These are phyloP conservation scores for Coix lacrymajobi DNA, from an alignment of 176 grass and related monocot genomes.

Conservation along the genomic window DNA sequence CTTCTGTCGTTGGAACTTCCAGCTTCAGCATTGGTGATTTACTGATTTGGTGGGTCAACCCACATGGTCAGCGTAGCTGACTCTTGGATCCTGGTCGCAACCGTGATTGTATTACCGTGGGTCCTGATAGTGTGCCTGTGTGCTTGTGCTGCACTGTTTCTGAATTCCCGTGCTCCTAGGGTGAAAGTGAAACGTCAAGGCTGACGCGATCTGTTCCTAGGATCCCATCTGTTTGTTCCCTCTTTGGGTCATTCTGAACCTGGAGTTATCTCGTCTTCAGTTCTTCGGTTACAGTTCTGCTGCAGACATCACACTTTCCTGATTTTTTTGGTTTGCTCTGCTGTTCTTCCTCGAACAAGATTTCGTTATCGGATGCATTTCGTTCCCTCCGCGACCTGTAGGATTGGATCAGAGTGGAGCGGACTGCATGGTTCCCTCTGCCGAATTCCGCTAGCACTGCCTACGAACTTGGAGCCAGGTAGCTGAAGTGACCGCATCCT, in stretches of 20 bases:
- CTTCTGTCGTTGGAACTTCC: background rate
- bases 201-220: background rate
- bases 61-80: background rate
- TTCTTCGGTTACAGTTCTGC: background rate
- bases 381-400: too few relatives aligned
- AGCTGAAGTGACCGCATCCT: background rate
- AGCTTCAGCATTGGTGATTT: constrained; percentile 20
- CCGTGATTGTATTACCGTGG: background rate
- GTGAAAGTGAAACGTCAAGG: too few relatives aligned
- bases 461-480: background rate
- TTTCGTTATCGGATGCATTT: too few relatives aligned
- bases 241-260: background rate
- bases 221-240: background rate
- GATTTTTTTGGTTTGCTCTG: background rate
- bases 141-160: too few relatives aligned
- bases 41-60: background rate
- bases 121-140: constrained; percentile 8
- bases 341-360: background rate
- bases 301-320: background rate
- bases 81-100: background rate
- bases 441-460: too few relatives aligned
- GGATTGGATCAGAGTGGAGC: too few relatives aligned
- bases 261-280: background rate
- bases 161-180: too few relatives aligned
- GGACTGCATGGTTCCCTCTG: too few relatives aligned